Evolutionary conservation across 345 rosid genomes (phyloP).

Genomic region (Zanthoxylum bungeanum): DNA sequence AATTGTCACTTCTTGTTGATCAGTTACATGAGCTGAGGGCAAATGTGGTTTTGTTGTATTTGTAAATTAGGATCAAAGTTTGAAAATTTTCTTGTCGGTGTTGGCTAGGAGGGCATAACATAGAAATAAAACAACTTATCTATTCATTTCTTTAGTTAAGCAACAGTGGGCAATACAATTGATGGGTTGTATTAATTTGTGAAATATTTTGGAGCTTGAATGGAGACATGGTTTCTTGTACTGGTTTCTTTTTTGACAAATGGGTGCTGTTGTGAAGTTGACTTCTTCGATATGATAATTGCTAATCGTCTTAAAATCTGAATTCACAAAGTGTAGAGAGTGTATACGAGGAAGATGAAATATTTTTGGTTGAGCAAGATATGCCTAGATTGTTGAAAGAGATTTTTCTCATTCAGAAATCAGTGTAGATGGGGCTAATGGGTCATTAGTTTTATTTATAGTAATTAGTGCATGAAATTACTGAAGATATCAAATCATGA

Average conservation of each 20-base stretch:
- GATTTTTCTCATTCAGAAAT: background rate
- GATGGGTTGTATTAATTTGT: background rate
- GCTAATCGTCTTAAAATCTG: background rate
- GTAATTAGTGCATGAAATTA: background rate
- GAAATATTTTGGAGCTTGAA: background rate
- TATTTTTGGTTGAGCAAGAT: background rate
- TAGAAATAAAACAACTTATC: background rate
- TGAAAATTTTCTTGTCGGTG: too few relatives aligned
- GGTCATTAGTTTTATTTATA: background rate
- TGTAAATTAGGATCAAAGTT: background rate
- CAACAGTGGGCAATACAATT: background rate
- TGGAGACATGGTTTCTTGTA: background rate
- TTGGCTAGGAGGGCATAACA: background rate
- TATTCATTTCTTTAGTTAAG: background rate
- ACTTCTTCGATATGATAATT: background rate
- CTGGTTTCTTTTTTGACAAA: background rate
- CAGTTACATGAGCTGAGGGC: background rate
- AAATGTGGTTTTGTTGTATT: slow-evolving; percentile 1
- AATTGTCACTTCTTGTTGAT: background rate
- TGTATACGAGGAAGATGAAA: background rate
- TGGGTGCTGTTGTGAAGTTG: background rate
- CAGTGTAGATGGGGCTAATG: background rate
- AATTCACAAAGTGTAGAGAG: background rate
- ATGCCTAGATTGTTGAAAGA: background rate
- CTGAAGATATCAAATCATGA: too few relatives aligned